Base-by-base conservation (phyloP, 768 basidiomycete species). In the Tulasnella sp. region DNA sequence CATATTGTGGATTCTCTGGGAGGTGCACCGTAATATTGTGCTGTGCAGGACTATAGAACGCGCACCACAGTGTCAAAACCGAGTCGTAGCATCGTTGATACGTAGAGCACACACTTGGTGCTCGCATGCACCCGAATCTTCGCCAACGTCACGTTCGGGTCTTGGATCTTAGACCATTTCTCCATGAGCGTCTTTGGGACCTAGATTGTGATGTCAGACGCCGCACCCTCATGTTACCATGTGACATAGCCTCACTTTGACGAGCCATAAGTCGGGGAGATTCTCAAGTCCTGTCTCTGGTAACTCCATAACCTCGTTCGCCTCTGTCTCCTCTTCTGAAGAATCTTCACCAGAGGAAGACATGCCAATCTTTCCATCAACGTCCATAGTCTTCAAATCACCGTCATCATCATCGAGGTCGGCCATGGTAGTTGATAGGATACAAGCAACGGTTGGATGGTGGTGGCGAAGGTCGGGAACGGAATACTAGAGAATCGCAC, bases 111-210 rank as follows among this genome's bases (percentile, higher is more conserved):
- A 17, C 24, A 44, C 59, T 44, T 29, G 49, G 71, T 3, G 75
- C 32, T 5, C 19, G 43, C n/a, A 24, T 38, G 43, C 41, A 56
- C 70, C 2, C 73, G 59, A 55, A 76, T 64, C 9, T 69, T 70
- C 0, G 73, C 75, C 21, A 76, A 61, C 10, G 71, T 66, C 7
- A 71, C 66, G 2, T 71, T 73, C 2, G 68, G 67, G 23, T 70
- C 67, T 43, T 65, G 53, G 23, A 71, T 68, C 50, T 65, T 58
- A 59, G 66, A 65, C 75, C 75, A 76, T 48, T 68, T 66, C 60
- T 76, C 74, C 58, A 73, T 65, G 43, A 76, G 53, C 64, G 74
- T 74, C 47, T 72, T 68, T 4, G 75, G 75, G 15, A 76, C 69
- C 70, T 71, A 61, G 11, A n/a, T n/a, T 3, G 3, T 13, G 43